Base-by-base conservation (phyloP, 2,329 filamentous ascomycete species). In the Colletotrichum abscissum region DNA sequence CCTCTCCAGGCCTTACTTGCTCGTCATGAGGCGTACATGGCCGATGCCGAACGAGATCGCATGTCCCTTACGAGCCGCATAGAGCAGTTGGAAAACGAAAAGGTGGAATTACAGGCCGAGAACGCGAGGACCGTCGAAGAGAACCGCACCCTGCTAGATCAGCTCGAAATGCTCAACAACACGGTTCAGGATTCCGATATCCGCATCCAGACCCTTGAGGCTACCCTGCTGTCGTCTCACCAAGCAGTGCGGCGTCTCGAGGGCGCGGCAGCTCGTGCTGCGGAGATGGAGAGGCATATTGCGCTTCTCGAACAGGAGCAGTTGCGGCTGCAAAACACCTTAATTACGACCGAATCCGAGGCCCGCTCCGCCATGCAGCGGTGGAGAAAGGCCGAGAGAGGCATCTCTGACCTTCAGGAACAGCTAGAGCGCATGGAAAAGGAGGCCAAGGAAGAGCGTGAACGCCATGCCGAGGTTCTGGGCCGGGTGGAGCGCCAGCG, bases 21-120 rank as follows among this genome's bases (percentile, higher is more conserved):
- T 76, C 93, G 96, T 78, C 95, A 99, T 89, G 95, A 98, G 86
- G 92, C 94, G 73, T 98, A 97, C 84, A 96, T 98, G 88, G 92
- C 92, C 77, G 95, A 98, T 82, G 95, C 95, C 73, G 95, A 98
- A 86, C 91, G 92, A 77, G 95, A 98, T 81, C 93, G 95, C 74
- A 86, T 88, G 74, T 90, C 92, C 74, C 91, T 98, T 84, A 88
- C 90, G 57, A 83, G 86, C 59, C 93, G 90, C 74, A 95, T 98
- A 80, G 92, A 93, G 77, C 88, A 88, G 75, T 88, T 99, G 65
- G 94, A 97, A 84, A 83, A 83, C 78, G 90, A 91, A 77, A 98
- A 97, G 84, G 87, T 86, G 78, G 86, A 90, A 73, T 89, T 97
- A 74, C 94, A 98, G 82, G 86, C 88, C 55, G 89, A 91, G 78